Evolutionary conservation across 2,329 filamentous ascomycete genomes (phyloP), one percentile per base, ranked within the genome.

Genomic region (Pleomassaria siparia): DNA sequence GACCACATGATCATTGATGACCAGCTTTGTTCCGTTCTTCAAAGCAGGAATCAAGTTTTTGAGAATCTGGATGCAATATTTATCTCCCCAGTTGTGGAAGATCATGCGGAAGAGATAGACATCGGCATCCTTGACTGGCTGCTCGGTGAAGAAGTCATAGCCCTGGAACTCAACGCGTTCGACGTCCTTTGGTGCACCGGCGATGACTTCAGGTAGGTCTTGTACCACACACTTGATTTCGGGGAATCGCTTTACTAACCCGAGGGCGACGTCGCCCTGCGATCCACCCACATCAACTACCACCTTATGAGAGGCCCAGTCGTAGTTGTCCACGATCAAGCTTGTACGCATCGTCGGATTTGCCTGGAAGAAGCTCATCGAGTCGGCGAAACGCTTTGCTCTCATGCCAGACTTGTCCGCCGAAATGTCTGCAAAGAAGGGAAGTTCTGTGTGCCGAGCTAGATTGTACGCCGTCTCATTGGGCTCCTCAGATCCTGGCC

Each of bases 51-150:
- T 54, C 5, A 72, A 55, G 1, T 54, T 55, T 15, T 58, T 53
- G 18, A 72, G 49, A 28, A 73, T 68, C 35, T 61, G 49, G 2
- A 69, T 36, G 37, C 54, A 62, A 47, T 72, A 67, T 42, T 63
- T 64, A 50, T 72, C 67, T 28, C 58, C 55, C 67, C 66, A 72
- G 42, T 52, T 40, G 32, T 51, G 49, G 15, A 54, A 21, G 10
- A 54, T 22, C 13, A 20, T 46, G 6, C 49, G 36, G 9, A 54
- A 21, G 7, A 51, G 25, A 30, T 51, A 56, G 13, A 47, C 37
- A 26, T 52, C 44, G 3, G 50, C 45, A n/a, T 32, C 46, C 16
- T 30, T 36, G 5, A 46, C 16, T 1, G 49, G 26, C 46, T 58
- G 54, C n/a, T 42, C 13, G 7, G n/a, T 36, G 35, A n/a, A n/a